phyloP scores from a whole-genome alignment of 2,329 filamentous ascomycete species.

The Hysterium pulicare region DNA sequence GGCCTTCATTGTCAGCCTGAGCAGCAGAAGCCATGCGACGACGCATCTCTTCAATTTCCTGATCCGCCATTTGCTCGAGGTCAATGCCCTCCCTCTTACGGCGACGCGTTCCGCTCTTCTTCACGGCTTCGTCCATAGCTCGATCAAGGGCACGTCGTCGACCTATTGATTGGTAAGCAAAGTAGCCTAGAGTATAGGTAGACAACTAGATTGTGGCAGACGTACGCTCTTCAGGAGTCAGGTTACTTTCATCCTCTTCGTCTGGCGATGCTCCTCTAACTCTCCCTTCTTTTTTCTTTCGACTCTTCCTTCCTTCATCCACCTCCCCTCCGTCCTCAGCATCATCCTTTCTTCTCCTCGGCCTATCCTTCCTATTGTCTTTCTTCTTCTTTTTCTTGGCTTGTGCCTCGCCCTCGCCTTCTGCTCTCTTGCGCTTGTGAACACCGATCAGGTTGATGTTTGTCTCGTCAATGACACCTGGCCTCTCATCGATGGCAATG shows the following conservation, averaged over 20 bases:
- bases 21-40: slow-evolving; percentile 88
- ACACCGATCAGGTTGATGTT: slow-evolving; percentile 60
- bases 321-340: slow-evolving; percentile 36
- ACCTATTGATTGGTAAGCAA: slow-evolving; percentile 48
- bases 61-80: slow-evolving; percentile 84
- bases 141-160: slow-evolving; percentile 79
- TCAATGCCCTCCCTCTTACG: slow-evolving; percentile 88
- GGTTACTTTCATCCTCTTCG: slow-evolving; percentile 69
- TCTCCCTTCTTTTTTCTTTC: slow-evolving; percentile 46
- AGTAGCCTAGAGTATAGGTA: too few species aligned
- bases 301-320: slow-evolving; percentile 51
- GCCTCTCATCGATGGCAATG: slow-evolving; percentile 59
- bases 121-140: slow-evolving; percentile 83
- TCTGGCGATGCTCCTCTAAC: slow-evolving; percentile 43
- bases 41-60: slow-evolving; percentile 83
- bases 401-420: slow-evolving; percentile 56
- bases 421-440: slow-evolving; percentile 63
- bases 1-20: slow-evolving; percentile 77
- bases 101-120: slow-evolving; percentile 70
- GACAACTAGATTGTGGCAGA: too few species aligned
- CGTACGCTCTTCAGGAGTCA: slow-evolving; percentile 80
- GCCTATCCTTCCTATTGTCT: slow-evolving; percentile 53
- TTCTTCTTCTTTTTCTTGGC: slow-evolving; percentile 69
- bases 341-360: slow-evolving; percentile 49
- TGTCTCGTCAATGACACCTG: slow-evolving; percentile 58